phyloP scores from a whole-genome alignment of 1,284 basidiomycete genomes.

The Pascua guehoae region DNA sequence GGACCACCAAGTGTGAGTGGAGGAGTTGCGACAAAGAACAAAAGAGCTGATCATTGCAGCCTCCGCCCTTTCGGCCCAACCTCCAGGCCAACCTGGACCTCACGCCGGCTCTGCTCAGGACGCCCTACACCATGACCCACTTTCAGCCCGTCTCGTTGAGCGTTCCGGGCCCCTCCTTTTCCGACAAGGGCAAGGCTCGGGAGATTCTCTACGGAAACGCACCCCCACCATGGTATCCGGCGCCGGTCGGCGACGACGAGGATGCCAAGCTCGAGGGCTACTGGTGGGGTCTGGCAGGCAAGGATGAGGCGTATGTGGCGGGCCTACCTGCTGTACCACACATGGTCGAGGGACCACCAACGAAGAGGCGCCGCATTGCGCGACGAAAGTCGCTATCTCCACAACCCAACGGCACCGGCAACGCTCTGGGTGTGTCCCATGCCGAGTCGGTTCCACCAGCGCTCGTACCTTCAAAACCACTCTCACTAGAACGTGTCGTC shows the following conservation, averaged over 20 bases:
- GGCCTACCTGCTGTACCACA: constrained; percentile 37
- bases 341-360: constrained; percentile 28
- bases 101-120: constrained; percentile 68
- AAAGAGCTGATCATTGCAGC: constrained; percentile 12
- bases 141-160: constrained; percentile 30
- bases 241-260: constrained; percentile 28
- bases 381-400: constrained; percentile 6
- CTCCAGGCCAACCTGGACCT: constrained; percentile 39
- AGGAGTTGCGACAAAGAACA: too few relatives aligned
- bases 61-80: constrained; percentile 39
- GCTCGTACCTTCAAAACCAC: constrained; percentile 24
- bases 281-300: constrained; percentile 42
- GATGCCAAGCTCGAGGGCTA: constrained; percentile 37
- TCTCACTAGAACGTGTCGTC: constrained; percentile 31
- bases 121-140: constrained; percentile 64
- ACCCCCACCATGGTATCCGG: constrained; percentile 40
- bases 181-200: constrained; percentile 42
- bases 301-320: constrained; percentile 37
- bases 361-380: constrained; percentile 9
- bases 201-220: constrained; percentile 32
- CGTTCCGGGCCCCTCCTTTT: constrained; percentile 37
- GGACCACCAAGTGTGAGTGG: constrained; percentile 20
- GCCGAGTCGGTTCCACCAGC: constrained; percentile 13
- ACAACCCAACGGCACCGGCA: background rate
- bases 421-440: background rate